Evolutionary conservation across 2,329 filamentous ascomycete species (phyloP), one percentile per base, ranked within the genome.

Genomic region (Pseudonectria buxi): DNA sequence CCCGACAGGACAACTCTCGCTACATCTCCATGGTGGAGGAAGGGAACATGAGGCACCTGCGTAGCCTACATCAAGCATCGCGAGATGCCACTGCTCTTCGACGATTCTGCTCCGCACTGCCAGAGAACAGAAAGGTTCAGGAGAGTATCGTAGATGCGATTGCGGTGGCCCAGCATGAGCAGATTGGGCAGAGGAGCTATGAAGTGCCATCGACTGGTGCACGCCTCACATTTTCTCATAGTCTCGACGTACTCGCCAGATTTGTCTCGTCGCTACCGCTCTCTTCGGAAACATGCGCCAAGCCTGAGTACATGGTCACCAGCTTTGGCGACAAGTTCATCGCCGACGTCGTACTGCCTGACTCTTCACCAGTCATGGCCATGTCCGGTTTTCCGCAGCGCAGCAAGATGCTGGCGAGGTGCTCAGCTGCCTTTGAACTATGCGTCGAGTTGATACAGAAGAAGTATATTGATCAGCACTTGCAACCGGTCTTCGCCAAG

Each of bases 1-100:
- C 92, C 10, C 76, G 92, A 26, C 83, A 87, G 50, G 59, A 64
- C 1, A 73, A 82, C 36, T 96, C 92, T 0, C 79, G 75, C 44
- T 95, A 90, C 57, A 74, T 89, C 24, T 86, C 85, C 51, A 89
- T 98, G 84, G 57, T 86, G 3, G 89, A 96, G 54, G 54, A 61
- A 2, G 74, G 72, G 7, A 95, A 95, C 49, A 45, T 57, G 10
- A 63, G 65, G 0, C 83, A 94, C 32, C 47, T 57, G 2, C 60
- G 69, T 26, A 65, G 67, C n/a, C 55, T 86, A 2, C 58, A 67
- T 9, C 74, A 85, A 45, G 77, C 80, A 25, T 69, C 72, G 13
- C 61, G 72, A 14, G 73, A 81, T 40, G 78, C 85, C 53, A 56
- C 61, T 25, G 61, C 73, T 3, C 77, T 98, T 64, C 76, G 80